These are phyloP conservation scores for Sungouiella thailandica DNA, from an alignment of 805 yeast species.

Conservation along the genomic window DNA sequence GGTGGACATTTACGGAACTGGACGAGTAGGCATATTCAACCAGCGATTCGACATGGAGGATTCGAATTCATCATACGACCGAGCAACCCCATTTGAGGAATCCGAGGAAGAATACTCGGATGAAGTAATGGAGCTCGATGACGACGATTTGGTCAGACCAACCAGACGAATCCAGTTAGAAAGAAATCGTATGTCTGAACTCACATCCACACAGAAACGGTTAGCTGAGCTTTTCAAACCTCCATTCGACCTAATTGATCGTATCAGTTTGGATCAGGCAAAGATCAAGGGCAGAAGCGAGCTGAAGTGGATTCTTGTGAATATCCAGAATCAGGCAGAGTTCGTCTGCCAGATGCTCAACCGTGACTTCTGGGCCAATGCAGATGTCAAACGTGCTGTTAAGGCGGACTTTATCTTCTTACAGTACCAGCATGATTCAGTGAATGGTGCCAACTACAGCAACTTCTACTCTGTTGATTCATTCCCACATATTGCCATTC, in stretches of 20 bases:
- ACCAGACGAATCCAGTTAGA: slow-evolving; percentile 8
- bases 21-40: slow-evolving; percentile 54
- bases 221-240: slow-evolving; percentile 85
- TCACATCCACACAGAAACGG: slow-evolving; percentile 54
- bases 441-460: slow-evolving; percentile 64
- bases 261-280: slow-evolving; percentile 67
- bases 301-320: slow-evolving; percentile 79
- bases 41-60: slow-evolving; percentile 43
- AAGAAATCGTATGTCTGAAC: slow-evolving; percentile 22
- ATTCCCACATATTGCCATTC: slow-evolving; percentile 84
- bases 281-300: slow-evolving; percentile 56
- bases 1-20: slow-evolving; percentile 45
- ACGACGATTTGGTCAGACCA: slow-evolving; percentile 19
- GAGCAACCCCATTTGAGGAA: slow-evolving; percentile 16
- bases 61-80: slow-evolving; percentile 22
- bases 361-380: slow-evolving; percentile 87
- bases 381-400: slow-evolving; percentile 58
- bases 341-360: slow-evolving; percentile 87
- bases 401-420: slow-evolving; percentile 70
- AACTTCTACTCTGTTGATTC: slow-evolving; percentile 67
- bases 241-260: slow-evolving; percentile 84
- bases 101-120: slow-evolving; percentile 33
- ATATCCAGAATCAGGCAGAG: slow-evolving; percentile 80
- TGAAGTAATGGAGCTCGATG: slow-evolving; percentile 23
- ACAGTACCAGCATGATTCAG: slow-evolving; percentile 78